These are phyloP conservation scores for Naumovozyma baii DNA, from an alignment of 805 yeast genomes.

Conservation along the genomic window DNA sequence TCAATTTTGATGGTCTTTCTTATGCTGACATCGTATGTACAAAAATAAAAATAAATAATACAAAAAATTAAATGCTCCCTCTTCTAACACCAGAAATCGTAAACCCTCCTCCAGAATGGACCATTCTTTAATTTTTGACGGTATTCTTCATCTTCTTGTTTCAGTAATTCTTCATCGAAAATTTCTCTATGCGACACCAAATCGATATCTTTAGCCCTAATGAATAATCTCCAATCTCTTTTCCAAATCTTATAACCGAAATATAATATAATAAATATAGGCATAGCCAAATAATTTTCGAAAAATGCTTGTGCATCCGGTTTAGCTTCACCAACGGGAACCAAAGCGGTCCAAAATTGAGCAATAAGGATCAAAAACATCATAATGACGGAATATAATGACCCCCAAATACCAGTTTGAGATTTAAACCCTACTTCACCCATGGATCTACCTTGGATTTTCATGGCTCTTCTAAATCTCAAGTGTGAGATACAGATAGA, in stretches of 20 bases:
- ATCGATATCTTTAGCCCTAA: slow-evolving; percentile 27
- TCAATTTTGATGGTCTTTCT: too few species aligned
- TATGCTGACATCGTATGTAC: too few species aligned
- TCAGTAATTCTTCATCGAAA: slow-evolving; percentile 27
- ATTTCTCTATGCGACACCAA: slow-evolving; percentile 24
- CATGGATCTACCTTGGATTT: slow-evolving; percentile 41
- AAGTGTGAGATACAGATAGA: slow-evolving; percentile 47
- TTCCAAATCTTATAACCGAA: slow-evolving; percentile 39
- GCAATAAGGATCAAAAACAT: slow-evolving; percentile 44
- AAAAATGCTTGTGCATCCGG: slow-evolving; percentile 37
- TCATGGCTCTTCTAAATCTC: slow-evolving; percentile 50
- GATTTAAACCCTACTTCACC: slow-evolving; percentile 46
- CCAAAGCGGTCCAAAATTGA: slow-evolving; percentile 59
- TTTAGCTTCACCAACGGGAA: slow-evolving; percentile 36
- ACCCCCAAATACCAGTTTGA: slow-evolving; percentile 44
- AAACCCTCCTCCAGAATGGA: slow-evolving; percentile 20
- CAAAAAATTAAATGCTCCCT: not conserved
- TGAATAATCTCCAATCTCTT: slow-evolving; percentile 34
- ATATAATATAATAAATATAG: slow-evolving; percentile 36
- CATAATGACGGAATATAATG: slow-evolving; percentile 41
- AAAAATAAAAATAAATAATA: too few species aligned
- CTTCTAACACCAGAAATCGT: slow-evolving; percentile 28
- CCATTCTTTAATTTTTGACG: slow-evolving; percentile 22
- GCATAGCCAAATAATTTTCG: slow-evolving; percentile 38
- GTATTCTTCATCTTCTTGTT: slow-evolving; percentile 28